Conservation (phyloP, 805 yeast genomes). For the Metschnikowia chrysomelidarum region DNA sequence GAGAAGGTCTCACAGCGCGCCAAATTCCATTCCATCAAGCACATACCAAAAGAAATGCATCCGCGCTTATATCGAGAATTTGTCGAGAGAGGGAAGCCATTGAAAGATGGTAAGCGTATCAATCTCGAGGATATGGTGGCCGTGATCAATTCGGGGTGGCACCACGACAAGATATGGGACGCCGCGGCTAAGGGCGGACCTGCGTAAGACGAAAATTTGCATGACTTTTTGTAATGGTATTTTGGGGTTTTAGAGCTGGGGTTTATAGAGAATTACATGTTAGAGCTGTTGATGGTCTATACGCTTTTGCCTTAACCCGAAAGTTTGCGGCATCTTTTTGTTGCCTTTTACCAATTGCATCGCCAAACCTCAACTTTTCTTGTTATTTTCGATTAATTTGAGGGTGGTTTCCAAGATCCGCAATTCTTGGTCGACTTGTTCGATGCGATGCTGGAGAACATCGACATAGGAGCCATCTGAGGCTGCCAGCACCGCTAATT, state of each 20-base stretch:
- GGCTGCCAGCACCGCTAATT: slow-evolving; percentile 12
- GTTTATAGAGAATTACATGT: no score
- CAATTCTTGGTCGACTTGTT: slow-evolving; percentile 66
- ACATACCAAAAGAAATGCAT: slow-evolving; percentile 50
- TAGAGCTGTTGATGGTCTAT: no score
- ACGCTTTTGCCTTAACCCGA: no score
- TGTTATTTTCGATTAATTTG: no score
- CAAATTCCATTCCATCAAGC: slow-evolving; percentile 24
- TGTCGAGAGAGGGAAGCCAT: slow-evolving; percentile 64
- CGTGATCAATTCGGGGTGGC: slow-evolving; percentile 84
- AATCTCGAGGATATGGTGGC: slow-evolving; percentile 70
- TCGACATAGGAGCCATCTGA: slow-evolving; percentile 14
- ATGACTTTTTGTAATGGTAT: no score
- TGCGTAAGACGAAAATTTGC: slow-evolving; percentile 15
- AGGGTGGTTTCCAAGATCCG: slow-evolving; percentile 65
- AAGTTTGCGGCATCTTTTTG: no score
- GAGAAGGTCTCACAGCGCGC: slow-evolving; percentile 15
- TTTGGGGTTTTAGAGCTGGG: no score
- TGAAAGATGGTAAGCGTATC: slow-evolving; percentile 59
- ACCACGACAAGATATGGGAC: slow-evolving; percentile 72
- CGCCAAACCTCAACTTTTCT: no score
- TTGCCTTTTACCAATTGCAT: no score
- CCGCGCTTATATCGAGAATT: slow-evolving; percentile 64
- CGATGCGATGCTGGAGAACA: slow-evolving; percentile 46
- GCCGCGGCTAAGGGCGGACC: slow-evolving; percentile 45